Evolutionary conservation across 345 rosid species (phyloP), one percentile per base, ranked within the genome.

Genomic region (Gynandropsis gynandra): DNA sequence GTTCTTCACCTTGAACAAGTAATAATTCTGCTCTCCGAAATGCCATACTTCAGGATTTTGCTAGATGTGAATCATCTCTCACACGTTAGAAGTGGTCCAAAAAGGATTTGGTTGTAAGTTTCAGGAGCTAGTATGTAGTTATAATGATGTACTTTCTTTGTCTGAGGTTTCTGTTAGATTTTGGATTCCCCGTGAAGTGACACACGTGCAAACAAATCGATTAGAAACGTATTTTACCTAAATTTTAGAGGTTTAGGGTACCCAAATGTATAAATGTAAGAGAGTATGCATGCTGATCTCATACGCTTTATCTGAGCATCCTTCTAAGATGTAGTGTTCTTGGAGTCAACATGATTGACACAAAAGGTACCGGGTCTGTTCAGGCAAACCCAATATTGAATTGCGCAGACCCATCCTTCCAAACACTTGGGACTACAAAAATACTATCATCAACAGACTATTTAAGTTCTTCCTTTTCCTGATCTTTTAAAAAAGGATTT

Each of bases 381-480:
- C n/a, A n/a, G n/a, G n/a, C n/a, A n/a, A n/a, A 7, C 38, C 10
- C 10, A 34, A 34, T 7, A 34, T 5, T 10, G n/a, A n/a, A n/a
- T n/a, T n/a, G n/a, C n/a, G n/a, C n/a, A n/a, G n/a, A n/a, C n/a
- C n/a, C n/a, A n/a, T n/a, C n/a, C n/a, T n/a, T n/a, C n/a, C n/a
- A n/a, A n/a, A n/a, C n/a, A n/a, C n/a, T n/a, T n/a, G n/a, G n/a
- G n/a, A 24, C 38, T 45, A 6, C 45, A 41, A 48, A 12, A 41
- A 33, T 20, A 50, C 9, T 7, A 10, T 58, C 43, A 58, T 39
- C 54, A 52, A 46, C 34, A 31, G 40, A 52, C 41, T 5, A 4
- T 39, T 60, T 47, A 54, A 47, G 14, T 32, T 42, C 5, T 7
- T 7, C 0, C 17, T 4, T 18, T n/a, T 42, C n/a, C n/a, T n/a